Evolutionary conservation across 805 yeast species (phyloP).

Genomic region (Priceomyces fermenticarens): DNA sequence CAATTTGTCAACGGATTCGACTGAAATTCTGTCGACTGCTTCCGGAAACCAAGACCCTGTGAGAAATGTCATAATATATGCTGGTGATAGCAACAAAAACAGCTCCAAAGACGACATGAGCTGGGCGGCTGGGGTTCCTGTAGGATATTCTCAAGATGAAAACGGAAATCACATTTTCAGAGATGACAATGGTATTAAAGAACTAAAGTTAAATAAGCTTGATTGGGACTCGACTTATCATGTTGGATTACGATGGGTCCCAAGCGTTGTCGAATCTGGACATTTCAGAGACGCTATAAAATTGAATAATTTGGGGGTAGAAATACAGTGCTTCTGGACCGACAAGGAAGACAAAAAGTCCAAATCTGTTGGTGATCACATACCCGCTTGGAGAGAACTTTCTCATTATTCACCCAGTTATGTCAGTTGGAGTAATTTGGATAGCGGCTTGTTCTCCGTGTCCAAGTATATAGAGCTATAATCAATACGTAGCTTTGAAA

Average conservation of each 20-base stretch:
- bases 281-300: constrained; percentile 20
- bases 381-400: constrained; percentile 74
- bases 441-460: constrained; percentile 66
- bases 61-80: constrained; percentile 54
- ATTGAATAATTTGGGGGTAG: constrained; percentile 48
- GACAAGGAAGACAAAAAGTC: constrained; percentile 54
- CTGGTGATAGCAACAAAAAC: constrained; percentile 19
- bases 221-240: constrained; percentile 58
- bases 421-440: constrained; percentile 61
- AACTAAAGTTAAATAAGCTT: constrained; percentile 61
- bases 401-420: constrained; percentile 63
- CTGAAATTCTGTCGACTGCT: constrained; percentile 6
- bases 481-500: background rate
- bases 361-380: constrained; percentile 25
- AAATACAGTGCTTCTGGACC: constrained; percentile 73
- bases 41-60: constrained; percentile 51
- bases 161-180: constrained; percentile 49
- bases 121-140: constrained; percentile 27
- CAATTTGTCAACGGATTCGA: constrained; percentile 43
- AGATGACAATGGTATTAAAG: constrained; percentile 60
- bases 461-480: constrained; percentile 43
- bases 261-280: constrained; percentile 46
- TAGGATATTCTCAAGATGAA: constrained; percentile 42
- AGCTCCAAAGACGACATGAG: constrained; percentile 7
- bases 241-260: constrained; percentile 75